These are phyloP conservation scores for Fusarium acutatum DNA, from an alignment of 2,329 filamentous ascomycete species.

Conservation along the genomic window DNA sequence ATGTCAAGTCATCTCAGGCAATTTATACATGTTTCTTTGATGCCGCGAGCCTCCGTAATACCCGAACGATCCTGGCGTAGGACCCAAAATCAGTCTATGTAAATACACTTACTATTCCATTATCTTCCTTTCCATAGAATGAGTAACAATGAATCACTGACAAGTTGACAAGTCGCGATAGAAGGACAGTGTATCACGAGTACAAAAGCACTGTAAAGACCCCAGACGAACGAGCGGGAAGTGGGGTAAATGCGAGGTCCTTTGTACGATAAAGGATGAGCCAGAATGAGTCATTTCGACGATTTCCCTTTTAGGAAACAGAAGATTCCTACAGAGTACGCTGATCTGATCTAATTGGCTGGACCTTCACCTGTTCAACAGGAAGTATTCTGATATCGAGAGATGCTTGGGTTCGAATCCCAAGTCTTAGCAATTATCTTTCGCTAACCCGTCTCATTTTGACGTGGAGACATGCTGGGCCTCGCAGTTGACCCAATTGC, in stretches of 20 bases:
- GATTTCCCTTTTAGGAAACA: conserved; percentile 25
- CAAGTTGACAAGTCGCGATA: conserved; percentile 9
- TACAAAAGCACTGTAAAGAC: conserved; percentile 1
- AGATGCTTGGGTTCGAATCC: conserved; percentile 6
- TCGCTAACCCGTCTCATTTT: not conserved
- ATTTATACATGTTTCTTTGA: not conserved
- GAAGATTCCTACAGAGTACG: too few relatives aligned
- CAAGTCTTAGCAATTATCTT: not conserved
- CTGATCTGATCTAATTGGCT: not conserved
- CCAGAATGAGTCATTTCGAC: conserved; percentile 47
- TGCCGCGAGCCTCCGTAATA: not conserved
- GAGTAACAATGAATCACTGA: conserved; percentile 41
- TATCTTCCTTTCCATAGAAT: conserved; percentile 7
- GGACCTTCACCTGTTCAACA: not conserved
- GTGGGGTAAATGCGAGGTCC: not conserved
- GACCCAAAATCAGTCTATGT: not conserved
- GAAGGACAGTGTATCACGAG: conserved; percentile 11
- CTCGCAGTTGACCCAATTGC: not conserved
- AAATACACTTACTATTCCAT: not conserved
- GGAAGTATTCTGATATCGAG: not conserved
- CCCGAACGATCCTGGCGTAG: not conserved
- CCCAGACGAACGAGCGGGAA: not conserved
- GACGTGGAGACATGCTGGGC: not conserved
- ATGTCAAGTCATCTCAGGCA: not conserved
- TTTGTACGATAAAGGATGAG: conserved; percentile 38